phyloP scores from a whole-genome alignment of 2,329 filamentous ascomycete species.

The Penicillium hordei region DNA sequence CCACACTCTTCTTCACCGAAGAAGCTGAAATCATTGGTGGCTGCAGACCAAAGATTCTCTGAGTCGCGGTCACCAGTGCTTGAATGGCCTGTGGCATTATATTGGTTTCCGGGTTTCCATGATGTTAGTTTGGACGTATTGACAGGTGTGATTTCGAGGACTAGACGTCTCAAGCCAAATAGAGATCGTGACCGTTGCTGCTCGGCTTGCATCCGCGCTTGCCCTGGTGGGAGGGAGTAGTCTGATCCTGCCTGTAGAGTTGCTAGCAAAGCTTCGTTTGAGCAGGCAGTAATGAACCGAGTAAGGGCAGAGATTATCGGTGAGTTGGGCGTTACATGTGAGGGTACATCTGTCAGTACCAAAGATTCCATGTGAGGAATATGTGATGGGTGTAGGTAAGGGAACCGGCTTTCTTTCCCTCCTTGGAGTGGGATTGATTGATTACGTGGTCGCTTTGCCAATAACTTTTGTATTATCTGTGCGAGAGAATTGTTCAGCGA shows the following conservation, averaged over 20 bases:
- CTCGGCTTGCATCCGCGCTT: constrained; percentile 50
- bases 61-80: constrained; percentile 60
- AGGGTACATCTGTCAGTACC: constrained; percentile 58
- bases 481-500: constrained; percentile 28
- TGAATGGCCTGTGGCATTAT: constrained; percentile 51
- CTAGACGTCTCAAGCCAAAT: constrained; percentile 57
- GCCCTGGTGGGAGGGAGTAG: constrained; percentile 60
- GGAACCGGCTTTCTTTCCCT: constrained; percentile 29
- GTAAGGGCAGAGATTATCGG: constrained; percentile 48
- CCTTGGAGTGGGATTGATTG: constrained; percentile 30
- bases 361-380: constrained; percentile 56
- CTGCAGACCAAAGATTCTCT: constrained; percentile 60
- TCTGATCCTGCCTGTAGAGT: constrained; percentile 55
- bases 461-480: constrained; percentile 39
- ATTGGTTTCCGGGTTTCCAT: constrained; percentile 47
- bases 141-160: constrained; percentile 54
- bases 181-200: constrained; percentile 51
- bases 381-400: constrained; percentile 55
- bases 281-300: constrained; percentile 57
- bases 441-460: constrained; percentile 39
- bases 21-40: constrained; percentile 61
- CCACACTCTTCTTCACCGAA: constrained; percentile 60
- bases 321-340: constrained; percentile 42
- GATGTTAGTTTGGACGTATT: constrained; percentile 24
- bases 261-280: constrained; percentile 55